Percentiles rank a stretch among this genome's conserved stretches.
phyloP scores from a whole-genome alignment of 768 basidiomycete genomes.

The Phlegmacium glaucopus region DNA sequence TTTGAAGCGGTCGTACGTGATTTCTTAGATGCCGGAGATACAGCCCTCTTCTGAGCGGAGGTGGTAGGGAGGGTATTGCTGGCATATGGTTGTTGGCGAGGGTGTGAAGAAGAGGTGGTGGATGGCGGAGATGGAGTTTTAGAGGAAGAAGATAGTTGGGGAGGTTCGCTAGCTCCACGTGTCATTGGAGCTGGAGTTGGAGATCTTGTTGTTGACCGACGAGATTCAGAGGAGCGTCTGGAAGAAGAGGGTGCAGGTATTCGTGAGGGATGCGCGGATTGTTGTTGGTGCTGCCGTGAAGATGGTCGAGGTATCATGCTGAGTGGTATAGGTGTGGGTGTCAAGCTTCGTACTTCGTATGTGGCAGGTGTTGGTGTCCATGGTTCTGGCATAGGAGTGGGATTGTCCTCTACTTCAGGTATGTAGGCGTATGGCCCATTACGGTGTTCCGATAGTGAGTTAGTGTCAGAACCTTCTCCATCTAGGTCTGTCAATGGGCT shows the following conservation, averaged over 20 bases:
- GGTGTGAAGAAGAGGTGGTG: conserved; percentile 10
- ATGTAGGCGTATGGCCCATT: conserved; percentile 24
- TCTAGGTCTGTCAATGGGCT: conserved; percentile 74
- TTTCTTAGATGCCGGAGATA: conserved; percentile 29
- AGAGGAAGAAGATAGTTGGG: conserved; percentile 34
- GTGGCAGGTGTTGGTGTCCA: conserved; percentile 19
- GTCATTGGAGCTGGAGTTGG: conserved; percentile 12
- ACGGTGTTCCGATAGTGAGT: conserved; percentile 27
- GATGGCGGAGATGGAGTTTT: conserved; percentile 25
- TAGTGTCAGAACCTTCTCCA: conserved; percentile 45
- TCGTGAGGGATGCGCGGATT: conserved; percentile 30
- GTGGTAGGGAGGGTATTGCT: conserved; percentile 6
- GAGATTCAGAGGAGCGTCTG: conserved; percentile 44
- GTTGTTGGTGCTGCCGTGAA: conserved; percentile 25
- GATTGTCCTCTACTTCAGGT: conserved; percentile 21
- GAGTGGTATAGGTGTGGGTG: conserved; percentile 31
- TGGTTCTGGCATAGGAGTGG: conserved; percentile 14
- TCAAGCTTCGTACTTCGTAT: conserved; percentile 35
- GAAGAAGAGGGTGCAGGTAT: conserved; percentile 37
- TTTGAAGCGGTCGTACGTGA: conserved; percentile 28
- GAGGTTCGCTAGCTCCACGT: conserved; percentile 22
- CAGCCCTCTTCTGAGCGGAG: conserved; percentile 26
- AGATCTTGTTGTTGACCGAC: conserved; percentile 41
- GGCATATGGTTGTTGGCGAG: conserved; percentile 7
- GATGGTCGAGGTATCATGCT: conserved; percentile 26